phyloP scores from a whole-genome alignment of 2,329 filamentous ascomycete genomes.

The Neocatenulostroma microsporum region DNA sequence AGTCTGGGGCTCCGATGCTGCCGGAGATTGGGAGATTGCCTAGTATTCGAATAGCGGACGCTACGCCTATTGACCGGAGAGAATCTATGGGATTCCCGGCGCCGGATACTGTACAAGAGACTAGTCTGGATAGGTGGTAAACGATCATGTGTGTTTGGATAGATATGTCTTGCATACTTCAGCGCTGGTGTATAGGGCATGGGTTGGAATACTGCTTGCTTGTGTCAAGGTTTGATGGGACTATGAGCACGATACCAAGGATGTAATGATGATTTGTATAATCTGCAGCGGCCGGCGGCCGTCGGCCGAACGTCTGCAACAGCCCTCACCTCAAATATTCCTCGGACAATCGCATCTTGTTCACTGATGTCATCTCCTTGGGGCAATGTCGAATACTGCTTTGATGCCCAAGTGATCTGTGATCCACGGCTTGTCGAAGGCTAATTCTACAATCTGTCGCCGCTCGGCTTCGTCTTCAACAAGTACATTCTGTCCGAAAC shows the following conservation, averaged over 20 bases:
- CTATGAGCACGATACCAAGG: conserved; percentile 2
- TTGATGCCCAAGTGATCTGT: conserved; percentile 46
- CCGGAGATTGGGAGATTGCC: conserved; percentile 36
- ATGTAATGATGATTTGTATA: conserved; percentile 1
- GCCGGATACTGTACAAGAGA: conserved; percentile 1
- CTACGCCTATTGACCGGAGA: conserved; percentile 23
- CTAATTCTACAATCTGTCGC: conserved; percentile 23
- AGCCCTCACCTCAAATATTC: too few relatives aligned
- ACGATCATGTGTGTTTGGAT: too few relatives aligned
- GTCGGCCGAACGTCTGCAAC: too few relatives aligned
- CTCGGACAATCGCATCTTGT: too few relatives aligned
- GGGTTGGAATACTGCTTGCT: neutral
- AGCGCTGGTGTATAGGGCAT: neutral
- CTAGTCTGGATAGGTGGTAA: neutral
- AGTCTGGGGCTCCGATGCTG: conserved; percentile 24
- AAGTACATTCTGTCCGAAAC: conserved; percentile 42
- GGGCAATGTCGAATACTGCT: conserved; percentile 23
- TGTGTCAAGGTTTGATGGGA: neutral
- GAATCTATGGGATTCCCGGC: conserved; percentile 1
- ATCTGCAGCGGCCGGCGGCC: too few relatives aligned
- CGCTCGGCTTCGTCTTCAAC: conserved; percentile 32
- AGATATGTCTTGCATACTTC: neutral
- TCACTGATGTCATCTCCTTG: too few relatives aligned
- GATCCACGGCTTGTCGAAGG: conserved; percentile 40
- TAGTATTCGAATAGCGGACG: conserved; percentile 38